Base-by-base conservation (phyloP, 768 basidiomycete genomes). In the Suillus luteus region DNA sequence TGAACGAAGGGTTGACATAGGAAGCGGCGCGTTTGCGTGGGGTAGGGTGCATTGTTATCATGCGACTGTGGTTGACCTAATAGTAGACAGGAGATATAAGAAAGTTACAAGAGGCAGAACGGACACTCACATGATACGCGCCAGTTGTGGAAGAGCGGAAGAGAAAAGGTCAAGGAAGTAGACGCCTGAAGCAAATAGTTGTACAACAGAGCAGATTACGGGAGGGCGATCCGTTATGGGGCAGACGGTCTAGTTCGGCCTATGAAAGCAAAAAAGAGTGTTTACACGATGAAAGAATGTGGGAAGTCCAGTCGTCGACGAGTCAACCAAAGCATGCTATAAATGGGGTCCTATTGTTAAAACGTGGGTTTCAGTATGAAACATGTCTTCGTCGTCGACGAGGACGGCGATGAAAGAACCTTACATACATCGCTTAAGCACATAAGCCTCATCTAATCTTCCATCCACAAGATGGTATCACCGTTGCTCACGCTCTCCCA, bases 41-140 rank as follows among this genome's bases (percentile, higher is more conserved):
- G 17, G 33, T 35, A 35, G 33, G 33, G 7, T 35, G 8, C 33
- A 35, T 35, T 35, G 33, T 35, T 35, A 35, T 35, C 33, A 35
- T 35, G 33, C 33, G 7, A 35, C 33, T 35, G 8, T 35, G 5
- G 8, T 35, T 35, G 33, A 8, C 72, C 67, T 75, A 31, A 31
- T 31, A 31, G 31, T 31, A 43, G 5, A 63, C 5, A 31, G 43
- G 24, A 31, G n/a, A 65, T 54, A 49, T 51, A 40, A 62, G 51
- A 51, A 46, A 41, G 66, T 60, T 22, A 19, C 51, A 37, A 49
- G 33, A 27, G 55, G 17, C 60, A 55, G 5, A 62, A 62, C 6
- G 60, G 17, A 17, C 63, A 62, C 72, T 22, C 57, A 73, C 72
- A 75, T 75, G 41, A 67, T 61, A 66, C 61, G 40, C 37, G 52